Base-by-base conservation (phyloP, 805 yeast genomes). In the Candida endomychidarum region DNA sequence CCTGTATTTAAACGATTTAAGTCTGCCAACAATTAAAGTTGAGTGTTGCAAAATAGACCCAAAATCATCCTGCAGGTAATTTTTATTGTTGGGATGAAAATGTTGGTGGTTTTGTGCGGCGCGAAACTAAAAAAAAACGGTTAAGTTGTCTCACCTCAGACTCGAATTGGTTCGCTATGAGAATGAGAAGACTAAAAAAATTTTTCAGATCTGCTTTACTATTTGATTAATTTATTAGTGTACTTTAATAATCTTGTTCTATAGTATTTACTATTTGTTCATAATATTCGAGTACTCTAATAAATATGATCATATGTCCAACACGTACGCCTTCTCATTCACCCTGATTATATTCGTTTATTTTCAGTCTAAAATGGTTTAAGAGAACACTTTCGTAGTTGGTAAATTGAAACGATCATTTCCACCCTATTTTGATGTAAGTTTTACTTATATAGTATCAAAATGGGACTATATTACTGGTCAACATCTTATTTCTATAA, bases 341-440 rank as follows among this genome's bases (percentile, higher is more conserved):
- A 58, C 70, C 72, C 75, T 69, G 73, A 57, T 57, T 45, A 63
- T 67, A 69, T 69, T 69, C 75, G 70, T 47, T 69, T 69, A 67
- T 64, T 57, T 61, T 57, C 73, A 68, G 74, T 68, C 52, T 67
- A 69, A 69, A 66, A 48, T 68, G 74, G 73, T 63, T 32, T 37
- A 61, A 49, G 73, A 57, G 72, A 66, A 65, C 61, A 66, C 72
- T 65, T 62, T 63, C 67, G 74, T 65, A 48, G 53, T 58, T 65
- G 73, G 72, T 53, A 68, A 45, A 69, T 44, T 45, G 56, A 27
- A 63, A 20, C 30, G 73, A 52, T 69, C 74, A 60, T 57, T 69
- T 69, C 75, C 75, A 69, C 75, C 75, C 75, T 65, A 63, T 45
- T 45, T 39, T 48, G 48, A 43, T 52, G 28, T 28, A 38, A 20